A percentile compares a stretch with the other conserved stretches of the same genome.
These are phyloP conservation scores for Tolypocladium ophioglossoides DNA, from an alignment of 2,329 filamentous ascomycete species.

Conservation along the genomic window DNA sequence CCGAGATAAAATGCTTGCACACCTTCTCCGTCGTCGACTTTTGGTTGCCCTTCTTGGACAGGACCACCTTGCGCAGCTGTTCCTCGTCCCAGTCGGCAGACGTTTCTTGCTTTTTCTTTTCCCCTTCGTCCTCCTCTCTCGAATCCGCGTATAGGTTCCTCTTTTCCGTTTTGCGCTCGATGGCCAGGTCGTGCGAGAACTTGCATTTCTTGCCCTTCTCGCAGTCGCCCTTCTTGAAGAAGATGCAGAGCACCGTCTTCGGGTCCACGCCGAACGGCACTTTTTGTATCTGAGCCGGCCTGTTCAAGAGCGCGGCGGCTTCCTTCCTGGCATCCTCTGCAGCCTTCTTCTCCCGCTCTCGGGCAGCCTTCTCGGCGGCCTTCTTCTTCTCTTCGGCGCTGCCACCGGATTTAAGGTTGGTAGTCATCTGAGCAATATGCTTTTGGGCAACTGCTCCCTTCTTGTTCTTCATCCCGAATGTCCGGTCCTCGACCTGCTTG, in stretches of 20 bases:
- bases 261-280: constrained; percentile 96
- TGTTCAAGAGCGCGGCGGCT: constrained; percentile 71
- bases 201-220: constrained; percentile 98
- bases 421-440: constrained; percentile 74
- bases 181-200: constrained; percentile 82
- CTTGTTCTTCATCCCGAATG: constrained; percentile 99
- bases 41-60: constrained; percentile 96
- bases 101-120: constrained; percentile 79
- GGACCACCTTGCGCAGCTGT: constrained; percentile 78
- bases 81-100: constrained; percentile 98
- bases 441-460: constrained; percentile 87
- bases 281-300: constrained; percentile 92
- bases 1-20: constrained; percentile 96
- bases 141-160: constrained; percentile 82
- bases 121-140: constrained; percentile 56
- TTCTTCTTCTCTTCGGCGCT: constrained; percentile 82
- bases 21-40: constrained; percentile 94
- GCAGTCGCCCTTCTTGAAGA: constrained; percentile 94
- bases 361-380: constrained; percentile 52
- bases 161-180: constrained; percentile 90
- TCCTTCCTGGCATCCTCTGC: constrained; percentile 78
- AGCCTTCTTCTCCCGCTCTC: constrained; percentile 83
- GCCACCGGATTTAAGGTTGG: constrained; percentile 62
- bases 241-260: constrained; percentile 93
- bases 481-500: constrained; percentile 81